Percentiles rank a stretch among this genome's conserved stretches.
Conservation (phyloP, 176 grass and related monocot species). For the Carex littledalei region DNA sequence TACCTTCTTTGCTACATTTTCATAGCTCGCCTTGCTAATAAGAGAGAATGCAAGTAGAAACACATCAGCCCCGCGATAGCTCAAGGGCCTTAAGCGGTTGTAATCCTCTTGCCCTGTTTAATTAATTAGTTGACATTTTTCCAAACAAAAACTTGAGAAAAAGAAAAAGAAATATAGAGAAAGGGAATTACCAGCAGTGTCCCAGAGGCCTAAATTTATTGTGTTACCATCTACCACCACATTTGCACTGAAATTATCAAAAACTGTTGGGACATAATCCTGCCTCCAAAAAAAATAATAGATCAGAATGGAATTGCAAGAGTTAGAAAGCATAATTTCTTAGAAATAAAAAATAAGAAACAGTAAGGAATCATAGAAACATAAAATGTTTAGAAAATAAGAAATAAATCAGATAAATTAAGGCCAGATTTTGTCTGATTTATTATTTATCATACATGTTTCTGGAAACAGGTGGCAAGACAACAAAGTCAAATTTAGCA, state of each 20-base stretch:
- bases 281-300: slow-evolving; percentile 8
- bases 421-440: background rate
- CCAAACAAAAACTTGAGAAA: slow-evolving; percentile 2
- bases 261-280: slow-evolving; percentile 67
- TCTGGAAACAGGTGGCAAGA: background rate
- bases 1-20: slow-evolving; percentile 84
- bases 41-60: slow-evolving; percentile 76
- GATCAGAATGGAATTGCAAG: background rate
- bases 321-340: background rate
- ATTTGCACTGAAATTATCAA: slow-evolving; percentile 66
- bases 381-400: background rate
- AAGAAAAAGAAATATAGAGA: background rate
- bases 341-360: background rate
- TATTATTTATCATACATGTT: background rate
- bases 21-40: slow-evolving; percentile 76
- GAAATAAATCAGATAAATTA: background rate
- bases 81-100: slow-evolving; percentile 58
- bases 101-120: slow-evolving; percentile 77
- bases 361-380: background rate
- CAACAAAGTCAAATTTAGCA: background rate
- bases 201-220: slow-evolving; percentile 70
- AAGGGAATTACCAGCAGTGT: slow-evolving; percentile 45
- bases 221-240: slow-evolving; percentile 60
- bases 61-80: slow-evolving; percentile 75
- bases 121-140: slow-evolving; percentile 1